Base-by-base conservation (phyloP, 225 moss, liverwort and hornwort species). In the Rhytidiadelphus loreus region DNA sequence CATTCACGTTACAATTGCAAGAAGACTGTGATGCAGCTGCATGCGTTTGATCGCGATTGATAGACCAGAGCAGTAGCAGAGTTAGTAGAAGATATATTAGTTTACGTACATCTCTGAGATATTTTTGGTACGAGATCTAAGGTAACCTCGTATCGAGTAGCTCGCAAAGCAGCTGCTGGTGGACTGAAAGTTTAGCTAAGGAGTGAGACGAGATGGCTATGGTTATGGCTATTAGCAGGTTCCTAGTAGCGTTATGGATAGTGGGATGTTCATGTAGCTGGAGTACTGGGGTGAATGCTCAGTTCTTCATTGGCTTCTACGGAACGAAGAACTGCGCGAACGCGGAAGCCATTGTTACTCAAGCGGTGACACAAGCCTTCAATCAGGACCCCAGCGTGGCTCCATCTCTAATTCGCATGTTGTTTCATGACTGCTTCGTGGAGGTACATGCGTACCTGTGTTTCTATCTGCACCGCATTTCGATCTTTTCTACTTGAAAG, bases 351-450 rank as follows among this genome's bases (percentile, higher is more conserved):
- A 92, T 94, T 43, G 93, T 94, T 13, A 87, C 84, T 5, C 93
- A 94, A 93, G 93, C 92, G 57, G 94, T 94, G 62, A 94, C 93
- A 3, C 84, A 94, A 77, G 91, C 93, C 23, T 93, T 92, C 89
- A 93, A 90, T 35, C 50, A 70, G 58, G 87, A 94, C 83, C 93
- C 94, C 66, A 80, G 93, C 70, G 78, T 92, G 32, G 92, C 93
- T 8, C 92, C 93, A 24, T 57, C 90, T 10, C 94, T 94, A 13
- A 89, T 92, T 73, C 90, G 92, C 18, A 66, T 92, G 92, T 62
- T 89, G 41, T 92, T 92, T 83, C 92, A 93, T 57, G 93, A 93
- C 92, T 93, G 93, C 83, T 93, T 91, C 78, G 93, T 93, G 26
- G 92, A 93, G 91, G 92, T 89, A 76, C 25, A 12, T 80, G 57